A percentile compares a stretch with the other conserved stretches of the same genome.
phyloP scores from a whole-genome alignment of 208 protist genomes.

The Phytomonas francai region DNA sequence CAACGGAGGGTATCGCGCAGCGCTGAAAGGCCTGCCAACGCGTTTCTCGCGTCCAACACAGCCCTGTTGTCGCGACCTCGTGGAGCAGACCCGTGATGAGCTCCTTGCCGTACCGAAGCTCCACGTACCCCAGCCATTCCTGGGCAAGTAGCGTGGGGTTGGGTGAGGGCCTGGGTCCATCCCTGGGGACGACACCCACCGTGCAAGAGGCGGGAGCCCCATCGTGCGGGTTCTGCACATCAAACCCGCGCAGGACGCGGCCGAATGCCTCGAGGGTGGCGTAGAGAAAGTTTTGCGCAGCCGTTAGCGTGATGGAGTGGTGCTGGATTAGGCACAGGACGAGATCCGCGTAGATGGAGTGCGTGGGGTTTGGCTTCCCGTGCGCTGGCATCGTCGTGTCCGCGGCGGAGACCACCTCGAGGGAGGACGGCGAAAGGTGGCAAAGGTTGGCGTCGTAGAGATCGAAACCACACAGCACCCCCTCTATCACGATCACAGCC shows the following conservation, averaged over 20 bases:
- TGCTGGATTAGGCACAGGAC: conserved; percentile 15
- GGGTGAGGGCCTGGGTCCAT: conserved; percentile 2
- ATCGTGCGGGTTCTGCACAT: not conserved
- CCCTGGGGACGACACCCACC: not conserved
- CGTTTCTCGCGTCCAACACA: conserved; percentile 41
- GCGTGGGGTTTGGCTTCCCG: conserved; percentile 8
- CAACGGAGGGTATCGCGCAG: too few relatives aligned
- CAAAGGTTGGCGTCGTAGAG: conserved; percentile 11
- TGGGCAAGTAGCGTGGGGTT: conserved; percentile 31
- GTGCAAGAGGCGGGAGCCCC: not conserved
- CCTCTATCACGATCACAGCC: conserved; percentile 59
- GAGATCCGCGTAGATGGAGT: conserved; percentile 45
- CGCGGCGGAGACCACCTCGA: not conserved
- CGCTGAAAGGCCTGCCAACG: conserved; percentile 35
- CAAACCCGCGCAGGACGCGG: not conserved
- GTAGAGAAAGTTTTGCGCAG: conserved; percentile 71
- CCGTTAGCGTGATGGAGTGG: conserved; percentile 21
- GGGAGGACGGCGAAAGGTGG: conserved; percentile 15
- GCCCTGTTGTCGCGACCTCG: conserved; percentile 29
- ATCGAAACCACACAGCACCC: conserved; percentile 42
- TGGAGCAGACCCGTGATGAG: conserved; percentile 20
- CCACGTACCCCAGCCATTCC: conserved; percentile 51
- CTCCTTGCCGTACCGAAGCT: conserved; percentile 17
- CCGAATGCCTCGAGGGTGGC: conserved; percentile 41
- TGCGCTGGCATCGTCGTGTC: not conserved